These are phyloP conservation scores for Neurospora sp. DNA, from an alignment of 495 filamentous ascomycete species.

Conservation along the genomic window DNA sequence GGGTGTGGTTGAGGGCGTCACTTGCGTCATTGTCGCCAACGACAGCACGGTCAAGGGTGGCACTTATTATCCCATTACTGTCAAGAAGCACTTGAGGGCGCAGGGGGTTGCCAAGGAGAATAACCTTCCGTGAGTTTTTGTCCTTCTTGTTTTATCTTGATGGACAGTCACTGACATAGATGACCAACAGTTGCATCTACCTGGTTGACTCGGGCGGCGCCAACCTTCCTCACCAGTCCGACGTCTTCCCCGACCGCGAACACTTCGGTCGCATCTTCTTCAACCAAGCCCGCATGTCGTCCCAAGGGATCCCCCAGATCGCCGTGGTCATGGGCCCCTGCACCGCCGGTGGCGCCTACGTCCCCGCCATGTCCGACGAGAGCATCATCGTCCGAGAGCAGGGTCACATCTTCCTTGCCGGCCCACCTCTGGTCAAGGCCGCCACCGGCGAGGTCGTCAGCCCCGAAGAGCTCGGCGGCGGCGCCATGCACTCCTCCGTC, in stretches of 20 bases:
- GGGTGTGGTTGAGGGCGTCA: constrained; percentile 81
- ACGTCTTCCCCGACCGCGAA: constrained; percentile 91
- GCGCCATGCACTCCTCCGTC: constrained; percentile 80
- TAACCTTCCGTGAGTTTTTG: constrained; percentile 41
- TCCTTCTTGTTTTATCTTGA: constrained; percentile 1
- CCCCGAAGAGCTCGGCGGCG: constrained; percentile 88
- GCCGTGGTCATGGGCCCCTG: constrained; percentile 97
- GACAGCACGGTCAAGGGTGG: constrained; percentile 99
- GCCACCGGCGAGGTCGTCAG: constrained; percentile 90
- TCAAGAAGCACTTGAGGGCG: constrained; percentile 94
- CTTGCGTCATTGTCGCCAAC: constrained; percentile 91
- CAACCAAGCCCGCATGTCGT: constrained; percentile 92
- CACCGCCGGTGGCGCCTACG: constrained; percentile 91
- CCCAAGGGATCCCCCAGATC: constrained; percentile 82
- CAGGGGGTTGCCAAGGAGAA: constrained; percentile 90
- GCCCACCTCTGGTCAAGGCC: constrained; percentile 90
- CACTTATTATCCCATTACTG: constrained; percentile 95
- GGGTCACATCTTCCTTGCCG: constrained; percentile 93
- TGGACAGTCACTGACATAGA: constrained; percentile 1
- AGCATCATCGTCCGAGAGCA: constrained; percentile 92
- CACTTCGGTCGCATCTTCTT: constrained; percentile 98
- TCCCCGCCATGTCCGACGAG: constrained; percentile 95
- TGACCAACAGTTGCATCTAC: constrained; percentile 62
- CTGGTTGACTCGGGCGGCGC: constrained; percentile 94
- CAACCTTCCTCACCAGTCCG: constrained; percentile 90